Evolutionary conservation across 2,329 filamentous ascomycete genomes (phyloP), one percentile per base, ranked within the genome.

Genomic region (Epichloe aotearoae): DNA sequence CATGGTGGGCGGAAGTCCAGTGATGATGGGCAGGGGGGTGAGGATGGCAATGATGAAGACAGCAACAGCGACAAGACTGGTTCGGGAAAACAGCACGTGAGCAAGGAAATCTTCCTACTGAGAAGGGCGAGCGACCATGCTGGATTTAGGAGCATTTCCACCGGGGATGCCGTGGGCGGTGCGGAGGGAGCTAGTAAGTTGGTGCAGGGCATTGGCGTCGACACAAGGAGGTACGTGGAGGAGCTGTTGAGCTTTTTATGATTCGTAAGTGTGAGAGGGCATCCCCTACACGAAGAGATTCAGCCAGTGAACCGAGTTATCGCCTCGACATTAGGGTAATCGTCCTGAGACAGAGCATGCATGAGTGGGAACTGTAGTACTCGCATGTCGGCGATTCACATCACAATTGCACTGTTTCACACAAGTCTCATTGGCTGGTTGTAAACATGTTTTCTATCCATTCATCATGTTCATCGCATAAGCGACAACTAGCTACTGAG

Each of bases 171-270:
- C 14, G 57, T 66, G 45, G 59, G 73, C 51, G 69, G 77, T 72
- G 59, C 73, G 43, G 77, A 76, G 23, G 79, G 78, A 3, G 77
- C 81, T 1, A 76, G 73, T 19, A 75, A 76, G 50, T 64, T 88
- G 56, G 80, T 78, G 0, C 82, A 86, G 59, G 86, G 85, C 0
- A 87, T 90, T 55, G 86, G 86, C 0, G 75, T 89, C 36, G 86
- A 90, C 69, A 87, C 85, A 33, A 76, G 82, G 64, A 77, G 76
- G 61, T 89, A 89, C 64, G 79, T 89, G 4, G 85, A 89, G 63
- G 81, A 80, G 1, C 62, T 90, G 51, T 67, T 89, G 63, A 86
- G 75, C 60, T 63, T 88, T 60, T 53, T 69, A 34, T 68, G 53
- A 56, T 3, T 33, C 3, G 26, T 10, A 4, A 3, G 26, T 30